Conservation (phyloP, 345 rosid genomes). For the Populus tremula region DNA sequence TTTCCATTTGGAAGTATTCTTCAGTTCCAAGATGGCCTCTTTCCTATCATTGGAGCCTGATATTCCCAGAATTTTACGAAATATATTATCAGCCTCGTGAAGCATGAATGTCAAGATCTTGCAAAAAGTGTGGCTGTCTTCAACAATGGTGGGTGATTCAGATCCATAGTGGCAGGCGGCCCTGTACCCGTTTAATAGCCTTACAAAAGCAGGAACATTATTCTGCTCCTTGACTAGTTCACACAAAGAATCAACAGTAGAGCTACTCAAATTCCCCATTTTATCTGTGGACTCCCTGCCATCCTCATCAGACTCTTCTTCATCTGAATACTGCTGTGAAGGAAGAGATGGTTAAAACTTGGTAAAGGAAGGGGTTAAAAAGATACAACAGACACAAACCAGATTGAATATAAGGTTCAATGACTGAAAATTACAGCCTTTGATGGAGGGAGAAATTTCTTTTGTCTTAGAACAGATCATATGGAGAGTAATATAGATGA, state of each 20-base stretch:
- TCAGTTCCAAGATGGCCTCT: slow-evolving; percentile 61
- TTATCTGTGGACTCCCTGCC: slow-evolving; percentile 29
- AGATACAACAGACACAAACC: neutral
- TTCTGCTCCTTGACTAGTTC: slow-evolving; percentile 51
- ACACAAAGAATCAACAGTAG: slow-evolving; percentile 47
- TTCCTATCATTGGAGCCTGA: slow-evolving; percentile 47
- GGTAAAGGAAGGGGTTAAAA: neutral
- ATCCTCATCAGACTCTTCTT: slow-evolving; percentile 40
- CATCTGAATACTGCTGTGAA: slow-evolving; percentile 46
- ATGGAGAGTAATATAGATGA: neutral
- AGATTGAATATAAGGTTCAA: neutral
- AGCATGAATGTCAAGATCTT: slow-evolving; percentile 59
- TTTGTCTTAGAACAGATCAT: neutral
- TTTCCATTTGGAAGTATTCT: slow-evolving; percentile 68
- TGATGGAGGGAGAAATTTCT: neutral
- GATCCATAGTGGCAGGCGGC: slow-evolving; percentile 74
- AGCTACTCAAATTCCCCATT: slow-evolving; percentile 38
- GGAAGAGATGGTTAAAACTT: slow-evolving; percentile 9
- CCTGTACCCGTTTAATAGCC: slow-evolving; percentile 68
- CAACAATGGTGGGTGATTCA: slow-evolving; percentile 40
- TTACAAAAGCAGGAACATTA: slow-evolving; percentile 52
- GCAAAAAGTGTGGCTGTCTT: slow-evolving; percentile 49
- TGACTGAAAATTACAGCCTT: neutral
- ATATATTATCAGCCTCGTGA: slow-evolving; percentile 59
- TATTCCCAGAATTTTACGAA: slow-evolving; percentile 59